Evolutionary conservation across 345 rosid genomes (phyloP).

Genomic region (Salix exigua): DNA sequence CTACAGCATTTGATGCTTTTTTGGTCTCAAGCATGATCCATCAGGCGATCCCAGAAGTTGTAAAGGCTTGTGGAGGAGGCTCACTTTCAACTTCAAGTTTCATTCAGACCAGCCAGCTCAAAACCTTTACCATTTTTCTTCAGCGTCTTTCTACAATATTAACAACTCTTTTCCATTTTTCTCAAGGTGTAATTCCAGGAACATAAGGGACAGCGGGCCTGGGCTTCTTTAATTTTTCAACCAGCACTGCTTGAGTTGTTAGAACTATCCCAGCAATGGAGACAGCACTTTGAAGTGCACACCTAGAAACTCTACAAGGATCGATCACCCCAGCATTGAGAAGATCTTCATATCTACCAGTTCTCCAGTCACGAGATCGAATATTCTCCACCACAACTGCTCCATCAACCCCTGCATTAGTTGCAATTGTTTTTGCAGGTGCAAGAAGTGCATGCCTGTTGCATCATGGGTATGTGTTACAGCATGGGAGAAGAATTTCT

Average conservation of each 20-base stretch:
- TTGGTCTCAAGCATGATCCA: neutral
- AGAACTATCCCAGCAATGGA: slow-evolving; percentile 75
- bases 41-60: neutral
- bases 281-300: slow-evolving; percentile 76
- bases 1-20: no score
- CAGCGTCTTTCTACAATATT: neutral
- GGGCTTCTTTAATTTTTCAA: slow-evolving; percentile 57
- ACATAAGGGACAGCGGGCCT: slow-evolving; percentile 55
- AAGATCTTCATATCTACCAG: slow-evolving; percentile 66
- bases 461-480: no score
- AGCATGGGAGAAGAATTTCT: no score
- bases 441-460: no score
- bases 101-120: neutral
- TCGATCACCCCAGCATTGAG: slow-evolving; percentile 59
- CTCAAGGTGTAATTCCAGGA: slow-evolving; percentile 65
- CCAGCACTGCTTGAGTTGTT: slow-evolving; percentile 86
- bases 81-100: no score
- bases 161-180: neutral
- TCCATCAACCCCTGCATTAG: no score
- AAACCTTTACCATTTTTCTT: neutral
- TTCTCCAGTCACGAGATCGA: slow-evolving; percentile 49
- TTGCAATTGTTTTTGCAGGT: no score
- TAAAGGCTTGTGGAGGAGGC: neutral
- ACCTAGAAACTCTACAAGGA: slow-evolving; percentile 73
- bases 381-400: slow-evolving; percentile 69